A percentile compares a stretch with the other conserved stretches of the same genome.
Conservation (phyloP, 1,139 yeast genomes). For the Zygoascus sp. region DNA sequence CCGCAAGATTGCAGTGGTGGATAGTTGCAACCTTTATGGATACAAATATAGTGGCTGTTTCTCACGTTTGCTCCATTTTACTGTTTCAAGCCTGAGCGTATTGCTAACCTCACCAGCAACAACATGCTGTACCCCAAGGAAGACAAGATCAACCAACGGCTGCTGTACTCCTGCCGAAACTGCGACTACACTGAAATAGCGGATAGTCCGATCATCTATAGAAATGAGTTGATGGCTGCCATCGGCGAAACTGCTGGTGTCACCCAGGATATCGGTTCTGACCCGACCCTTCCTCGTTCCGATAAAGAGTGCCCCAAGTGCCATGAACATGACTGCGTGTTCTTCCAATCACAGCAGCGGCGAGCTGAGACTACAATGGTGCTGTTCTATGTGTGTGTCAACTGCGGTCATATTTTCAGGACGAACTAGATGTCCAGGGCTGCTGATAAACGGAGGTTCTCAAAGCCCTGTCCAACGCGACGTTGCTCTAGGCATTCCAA, state of each 20-base stretch:
- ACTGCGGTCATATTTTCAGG: conserved; percentile 69
- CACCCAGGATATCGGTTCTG: conserved; percentile 91
- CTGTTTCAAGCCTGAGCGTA: neutral
- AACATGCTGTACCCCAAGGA: conserved; percentile 99
- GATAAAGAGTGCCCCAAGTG: conserved; percentile 92
- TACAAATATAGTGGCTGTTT: no score
- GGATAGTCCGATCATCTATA: conserved; percentile 79
- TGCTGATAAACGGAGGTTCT: conserved; percentile 9
- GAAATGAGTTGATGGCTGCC: conserved; percentile 87
- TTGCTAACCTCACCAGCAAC: conserved; percentile 47
- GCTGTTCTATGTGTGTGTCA: conserved; percentile 84
- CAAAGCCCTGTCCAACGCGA: neutral
- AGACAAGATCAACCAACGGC: conserved; percentile 64
- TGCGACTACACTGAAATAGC: conserved; percentile 94
- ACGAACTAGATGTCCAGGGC: conserved; percentile 13
- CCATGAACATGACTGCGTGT: conserved; percentile 83
- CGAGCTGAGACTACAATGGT: conserved; percentile 91
- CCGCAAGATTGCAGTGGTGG: no score
- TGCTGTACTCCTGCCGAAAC: conserved; percentile 89
- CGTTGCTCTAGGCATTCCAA: neutral
- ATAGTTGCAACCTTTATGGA: no score
- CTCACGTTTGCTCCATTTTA: neutral
- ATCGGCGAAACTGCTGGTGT: conserved; percentile 95
- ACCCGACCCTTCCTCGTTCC: conserved; percentile 90
- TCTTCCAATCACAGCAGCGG: conserved; percentile 93